Base-by-base conservation (phyloP, 352 stramenopile genomes). In the Globisporangium alternatum region DNA sequence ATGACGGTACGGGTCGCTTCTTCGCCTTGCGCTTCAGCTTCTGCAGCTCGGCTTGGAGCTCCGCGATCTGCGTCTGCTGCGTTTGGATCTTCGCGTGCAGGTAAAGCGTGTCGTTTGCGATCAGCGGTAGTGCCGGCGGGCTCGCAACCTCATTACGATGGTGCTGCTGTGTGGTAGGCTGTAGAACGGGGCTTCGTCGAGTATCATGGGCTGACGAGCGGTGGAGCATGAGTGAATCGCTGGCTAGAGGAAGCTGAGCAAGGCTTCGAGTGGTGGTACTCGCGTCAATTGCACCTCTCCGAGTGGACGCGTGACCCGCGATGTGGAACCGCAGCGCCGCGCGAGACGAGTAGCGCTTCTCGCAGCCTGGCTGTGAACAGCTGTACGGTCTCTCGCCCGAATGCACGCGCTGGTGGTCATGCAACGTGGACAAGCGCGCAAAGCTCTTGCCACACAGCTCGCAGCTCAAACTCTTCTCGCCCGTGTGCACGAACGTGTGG, bases 401-500 rank as follows among this genome's bases (percentile, higher is more conserved):
- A 62, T 92, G 84, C 31, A 91, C 81, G 43, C 83, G 81, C 64
- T 76, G 73, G 60, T 90, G 81, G 54, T 87, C 80, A 17, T 83
- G 78, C 47, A 90, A 67, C 17, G 81, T 87, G 15, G 81, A 86
- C 10, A 76, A 61, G 8, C 81, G 72, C 9, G 77, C 78, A 49
- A 90, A 90, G 19, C 60, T 58, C 60, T 84, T 86, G 60, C 71
- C 70, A 51, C 81, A 90, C 5, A 66, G 68, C 4, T 56, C 49
- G 45, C 79, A 90, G 48, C 69, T 71, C 47, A 88, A 53, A 19
- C 75, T 83, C 76, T 88, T 88, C 63, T 88, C 81, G 55, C 81
- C 78, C 37, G 79, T 88, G 67, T 90, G 81, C n/a, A 90, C 81
- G 39, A 88, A 80, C 35, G 77, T 90, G 67, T 90, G 81, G 62